Evolutionary conservation across 805 yeast species (phyloP).

Genomic region (Lachancea thermotolerans): DNA sequence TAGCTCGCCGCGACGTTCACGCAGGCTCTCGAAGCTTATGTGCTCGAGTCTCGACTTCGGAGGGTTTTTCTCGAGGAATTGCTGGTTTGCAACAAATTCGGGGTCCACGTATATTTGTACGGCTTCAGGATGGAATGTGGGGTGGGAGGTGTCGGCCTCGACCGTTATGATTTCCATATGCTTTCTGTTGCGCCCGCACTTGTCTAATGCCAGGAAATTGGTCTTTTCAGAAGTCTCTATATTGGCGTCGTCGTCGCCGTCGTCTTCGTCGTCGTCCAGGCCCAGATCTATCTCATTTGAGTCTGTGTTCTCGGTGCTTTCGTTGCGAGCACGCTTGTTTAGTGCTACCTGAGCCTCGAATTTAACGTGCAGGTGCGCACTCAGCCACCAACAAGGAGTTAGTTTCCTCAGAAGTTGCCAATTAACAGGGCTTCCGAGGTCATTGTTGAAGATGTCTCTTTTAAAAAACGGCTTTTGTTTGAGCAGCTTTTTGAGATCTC

Average conservation of each 20-base stretch:
- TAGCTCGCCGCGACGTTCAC: background rate
- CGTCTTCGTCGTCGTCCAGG: constrained; percentile 17
- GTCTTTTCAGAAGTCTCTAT: constrained; percentile 27
- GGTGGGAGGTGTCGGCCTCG: constrained; percentile 28
- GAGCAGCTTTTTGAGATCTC: constrained; percentile 47
- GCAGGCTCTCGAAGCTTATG: constrained; percentile 4
- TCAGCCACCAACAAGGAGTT: constrained; percentile 71
- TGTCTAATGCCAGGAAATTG: constrained; percentile 73
- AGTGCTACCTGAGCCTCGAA: constrained; percentile 44
- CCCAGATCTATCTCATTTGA: constrained; percentile 33
- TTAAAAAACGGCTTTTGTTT: constrained; percentile 59
- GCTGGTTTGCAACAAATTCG: constrained; percentile 29
- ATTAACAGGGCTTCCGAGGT: constrained; percentile 68
- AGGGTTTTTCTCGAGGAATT: constrained; percentile 1
- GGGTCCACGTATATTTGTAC: constrained; percentile 31
- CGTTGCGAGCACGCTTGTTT: constrained; percentile 21
- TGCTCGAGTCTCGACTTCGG: background rate
- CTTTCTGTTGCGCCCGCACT: constrained; percentile 61
- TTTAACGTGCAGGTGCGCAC: constrained; percentile 81
- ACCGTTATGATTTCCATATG: constrained; percentile 50
- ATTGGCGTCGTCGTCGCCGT: constrained; percentile 14
- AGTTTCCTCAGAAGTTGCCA: constrained; percentile 46
- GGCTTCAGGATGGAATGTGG: constrained; percentile 13
- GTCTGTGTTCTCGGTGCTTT: constrained; percentile 12
- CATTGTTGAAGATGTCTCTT: constrained; percentile 50